Evolutionary conservation across 2,329 filamentous ascomycete species (phyloP).

Genomic region (Pseudogymnoascus destructans): DNA sequence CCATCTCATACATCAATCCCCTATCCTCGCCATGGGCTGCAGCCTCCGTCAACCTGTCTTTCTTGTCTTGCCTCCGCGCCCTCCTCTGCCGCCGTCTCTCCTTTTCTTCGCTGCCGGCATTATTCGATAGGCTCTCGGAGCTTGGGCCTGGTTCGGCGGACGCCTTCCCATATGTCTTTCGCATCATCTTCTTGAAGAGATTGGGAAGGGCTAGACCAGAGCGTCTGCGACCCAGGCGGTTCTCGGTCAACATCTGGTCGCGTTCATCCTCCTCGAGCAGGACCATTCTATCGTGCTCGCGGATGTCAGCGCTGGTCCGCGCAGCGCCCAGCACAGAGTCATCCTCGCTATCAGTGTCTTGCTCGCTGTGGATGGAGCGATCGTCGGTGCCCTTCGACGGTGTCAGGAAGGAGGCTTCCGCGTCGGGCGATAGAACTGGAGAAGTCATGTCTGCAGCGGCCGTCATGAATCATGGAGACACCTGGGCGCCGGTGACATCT

Average conservation of each 20-base stretch:
- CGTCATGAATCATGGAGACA: not conserved
- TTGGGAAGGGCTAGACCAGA: conserved; percentile 22
- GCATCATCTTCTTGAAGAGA: conserved; percentile 30
- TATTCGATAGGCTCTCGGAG: conserved; percentile 18
- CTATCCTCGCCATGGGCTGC: conserved; percentile 54
- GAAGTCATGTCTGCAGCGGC: not conserved
- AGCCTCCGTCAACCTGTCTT: conserved; percentile 38
- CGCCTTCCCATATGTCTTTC: conserved; percentile 23
- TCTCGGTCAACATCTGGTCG: conserved; percentile 44
- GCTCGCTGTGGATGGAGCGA: conserved; percentile 40
- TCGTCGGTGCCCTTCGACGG: not conserved
- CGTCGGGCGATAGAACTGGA: not conserved
- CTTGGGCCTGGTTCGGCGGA: conserved; percentile 37
- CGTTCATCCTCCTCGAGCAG: conserved; percentile 65
- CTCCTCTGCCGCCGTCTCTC: conserved; percentile 38
- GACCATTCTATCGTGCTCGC: conserved; percentile 55
- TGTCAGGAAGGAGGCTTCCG: not conserved
- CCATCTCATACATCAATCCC: conserved; percentile 80
- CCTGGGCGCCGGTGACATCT: not conserved
- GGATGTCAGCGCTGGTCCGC: conserved; percentile 56
- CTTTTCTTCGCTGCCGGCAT: conserved; percentile 9
- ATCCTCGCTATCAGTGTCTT: conserved; percentile 66
- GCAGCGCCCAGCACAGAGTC: conserved; percentile 53
- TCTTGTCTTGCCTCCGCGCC: conserved; percentile 35
- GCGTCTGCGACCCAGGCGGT: conserved; percentile 30